Conservation (phyloP, 1,284 basidiomycete genomes). For the Cystobasidium slooffiae region DNA sequence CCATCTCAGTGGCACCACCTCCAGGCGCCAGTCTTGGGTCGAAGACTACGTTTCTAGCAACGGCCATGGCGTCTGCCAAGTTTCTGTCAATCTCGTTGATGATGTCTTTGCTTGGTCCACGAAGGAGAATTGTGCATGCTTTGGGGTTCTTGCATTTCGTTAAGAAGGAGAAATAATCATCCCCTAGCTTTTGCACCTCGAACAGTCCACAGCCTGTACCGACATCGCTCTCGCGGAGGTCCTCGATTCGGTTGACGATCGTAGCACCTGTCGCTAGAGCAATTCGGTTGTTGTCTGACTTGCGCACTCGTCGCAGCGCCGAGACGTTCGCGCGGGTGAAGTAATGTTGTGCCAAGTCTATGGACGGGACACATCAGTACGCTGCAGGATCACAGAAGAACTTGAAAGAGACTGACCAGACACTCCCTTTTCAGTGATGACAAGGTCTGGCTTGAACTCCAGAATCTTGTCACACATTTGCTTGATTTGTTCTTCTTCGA, state of each 20-base stretch:
- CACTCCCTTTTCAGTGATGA: conserved; percentile 97
- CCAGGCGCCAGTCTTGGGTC: conserved; percentile 90
- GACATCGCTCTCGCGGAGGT: conserved; percentile 86
- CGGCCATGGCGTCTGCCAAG: conserved; percentile 95
- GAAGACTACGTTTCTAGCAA: conserved; percentile 95
- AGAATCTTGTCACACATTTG: conserved; percentile 81
- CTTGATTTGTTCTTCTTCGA: conserved; percentile 98
- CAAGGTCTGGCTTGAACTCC: conserved; percentile 91
- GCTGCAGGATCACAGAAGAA: background rate
- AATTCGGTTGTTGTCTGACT: conserved; percentile 98
- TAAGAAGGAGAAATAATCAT: conserved; percentile 87
- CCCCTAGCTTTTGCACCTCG: conserved; percentile 91
- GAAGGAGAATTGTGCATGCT: conserved; percentile 97
- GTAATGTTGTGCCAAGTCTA: conserved; percentile 92
- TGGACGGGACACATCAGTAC: background rate
- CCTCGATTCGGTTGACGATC: conserved; percentile 95
- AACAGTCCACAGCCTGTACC: conserved; percentile 94
- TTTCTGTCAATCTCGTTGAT: conserved; percentile 98
- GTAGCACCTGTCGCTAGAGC: conserved; percentile 94
- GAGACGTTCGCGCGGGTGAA: conserved; percentile 88
- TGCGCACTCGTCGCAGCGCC: conserved; percentile 90
- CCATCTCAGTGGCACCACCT: conserved; percentile 98
- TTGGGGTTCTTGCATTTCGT: conserved; percentile 90
- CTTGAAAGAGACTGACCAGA: conserved; percentile 66
- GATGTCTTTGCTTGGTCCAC: conserved; percentile 97